Evolutionary conservation across 129 eudicot species (phyloP), one percentile per base, ranked within the genome.

Genomic region (Saussurea involucrata): DNA sequence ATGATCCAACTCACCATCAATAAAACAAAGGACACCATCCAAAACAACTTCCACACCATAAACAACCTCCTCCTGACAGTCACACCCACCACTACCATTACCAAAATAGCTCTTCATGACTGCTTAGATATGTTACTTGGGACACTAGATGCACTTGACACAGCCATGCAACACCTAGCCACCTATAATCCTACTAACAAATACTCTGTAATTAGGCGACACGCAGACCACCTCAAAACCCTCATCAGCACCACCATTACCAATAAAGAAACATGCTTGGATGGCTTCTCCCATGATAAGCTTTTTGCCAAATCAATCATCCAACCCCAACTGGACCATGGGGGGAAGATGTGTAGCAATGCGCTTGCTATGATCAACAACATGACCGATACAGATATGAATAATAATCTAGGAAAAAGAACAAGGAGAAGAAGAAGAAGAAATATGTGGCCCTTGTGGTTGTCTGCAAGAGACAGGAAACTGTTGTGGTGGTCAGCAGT

Each of bases 171-270:
- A 7, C 85, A 84, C 65, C 85, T 93, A 27, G 70, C 80, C 25
- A 66, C 34, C 18, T 77, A 28, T 24, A 87, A 88, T 64, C 90
- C 86, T 0, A 40, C 76, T 5, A 80, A 80, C 24, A 82, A 85
- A 37, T 8, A 5, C n/a, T 9, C 33, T 79, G 65, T 87, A 0
- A 64, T 90, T 1, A 32, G 21, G 21, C 46, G 69, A 13, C 90
- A 93, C 13, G 95, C 90, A 1, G 86, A 79, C 5, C 90, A 93
- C 78, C 94, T 93, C 44, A 93, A 78, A 33, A 93, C 98, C 6
- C 81, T 90, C 2, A 70, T 90, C 27, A 88, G 95, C 72, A 20
- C 98, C 2, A 87, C 97, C 69, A 90, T 89, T 57, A 89, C 94
- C 24, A 86, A 89, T 75, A 85, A 82, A 18, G 81, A 68, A 60